Evolutionary conservation across 495 filamentous ascomycete species (phyloP), one percentile per base, ranked within the genome.

Genomic region (Evernia prunastri): DNA sequence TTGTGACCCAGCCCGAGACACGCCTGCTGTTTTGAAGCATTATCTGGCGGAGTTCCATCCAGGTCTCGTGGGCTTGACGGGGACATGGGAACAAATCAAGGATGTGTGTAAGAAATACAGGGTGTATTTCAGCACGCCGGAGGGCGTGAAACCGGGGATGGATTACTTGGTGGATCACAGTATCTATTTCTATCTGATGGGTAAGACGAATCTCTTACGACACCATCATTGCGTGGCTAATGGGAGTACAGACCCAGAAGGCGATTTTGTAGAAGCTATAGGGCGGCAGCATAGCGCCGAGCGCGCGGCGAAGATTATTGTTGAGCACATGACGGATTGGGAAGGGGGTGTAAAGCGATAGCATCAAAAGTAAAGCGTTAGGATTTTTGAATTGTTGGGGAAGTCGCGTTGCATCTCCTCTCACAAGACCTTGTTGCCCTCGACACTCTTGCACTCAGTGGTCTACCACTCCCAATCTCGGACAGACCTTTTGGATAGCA

Each of bases 121-220:
- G 29, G 94, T 98, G 42, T 98, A 98, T 78, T 98, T 98, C 72
- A 92, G 88, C 69, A 98, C 94, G 49, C 94, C 94, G 67, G 78
- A 80, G 66, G 80, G 92, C 64, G 89, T 96, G 56, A 86, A 93
- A 79, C 86, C 90, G 3, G 94, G 91, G 12, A 89, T 96, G 79
- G 94, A 98, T 74, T 98, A 98, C 76, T 75, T 98, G 66, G 94
- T 98, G 45, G 94, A 97, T 77, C 94, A 98, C 77, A 96, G 91
- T 72, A 97, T 98, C 67, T 98, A 98, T 80, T 98, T 98, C 72
- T 98, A 98, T 74, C 76, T 98, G 65, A 98, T 98, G 94, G 87
- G 86, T 88, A 76, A 74, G 83, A 77, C 1, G 27, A 3, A 25
- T 45, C 59, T 54, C 43, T 45, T 20, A 18, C 13, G 20, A n/a